Base-by-base conservation (phyloP, 768 basidiomycete genomes). In the Hygrocybe punicea region DNA sequence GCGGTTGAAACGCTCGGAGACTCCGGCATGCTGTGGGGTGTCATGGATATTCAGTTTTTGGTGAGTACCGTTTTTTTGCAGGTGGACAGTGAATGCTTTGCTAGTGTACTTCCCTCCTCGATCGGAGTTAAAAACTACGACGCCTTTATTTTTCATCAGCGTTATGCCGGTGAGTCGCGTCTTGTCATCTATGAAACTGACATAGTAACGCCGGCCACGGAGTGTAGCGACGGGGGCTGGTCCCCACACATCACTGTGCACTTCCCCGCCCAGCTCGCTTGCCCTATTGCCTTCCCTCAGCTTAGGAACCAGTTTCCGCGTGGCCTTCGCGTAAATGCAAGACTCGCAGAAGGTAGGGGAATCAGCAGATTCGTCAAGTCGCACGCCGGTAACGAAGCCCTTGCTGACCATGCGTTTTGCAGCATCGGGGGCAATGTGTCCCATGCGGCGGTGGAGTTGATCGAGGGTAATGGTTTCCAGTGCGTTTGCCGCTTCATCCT, bases 221-320 rank as follows among this genome's bases (percentile, higher is more conserved):
- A 29, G 29, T 29, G 56, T 72, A 11, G 53, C 42, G 0, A 73
- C 62, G 0, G 65, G 69, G 0, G 76, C 69, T 4, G 76, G 79
- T 13, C 78, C 79, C 78, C 80, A 82, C 1, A 81, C 40, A 57
- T 82, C 75, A 1, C 67, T 61, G 58, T 78, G 71, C 10, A 80
- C 55, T 21, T 73, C 66, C 1, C 71, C 71, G 11, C 76, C 71
- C 57, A 78, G 69, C 1, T 57, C 60, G 1, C 51, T 61, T 0
- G 72, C 67, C 3, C 62, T 62, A 4, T 71, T 63, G 1, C 69
- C 67, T n/a, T 65, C 45, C 1, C 68, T 60, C 7, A 68, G 68
- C 52, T 71, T 71, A n/a, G 63, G 51, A 23, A 76, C 59, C 0
- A 73, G 63, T 55, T 74, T 72, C 0, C 68, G 53, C 1, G 64